These are phyloP conservation scores for Gamsiella multidivaricata DNA, from an alignment of 192 early-diverging fungal species.

Conservation along the genomic window DNA sequence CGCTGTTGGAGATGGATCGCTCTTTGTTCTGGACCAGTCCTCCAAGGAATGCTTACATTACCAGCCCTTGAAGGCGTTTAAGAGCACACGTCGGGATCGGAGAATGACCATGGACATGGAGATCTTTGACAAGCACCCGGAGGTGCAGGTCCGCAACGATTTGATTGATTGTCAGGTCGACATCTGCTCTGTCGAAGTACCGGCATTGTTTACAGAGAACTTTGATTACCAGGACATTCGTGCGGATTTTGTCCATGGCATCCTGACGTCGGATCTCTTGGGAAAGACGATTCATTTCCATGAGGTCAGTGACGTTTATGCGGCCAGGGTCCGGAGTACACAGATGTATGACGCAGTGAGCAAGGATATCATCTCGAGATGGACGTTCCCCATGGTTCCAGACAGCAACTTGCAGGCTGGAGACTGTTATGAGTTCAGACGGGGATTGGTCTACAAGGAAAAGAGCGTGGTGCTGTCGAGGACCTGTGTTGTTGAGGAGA, in stretches of 20 bases:
- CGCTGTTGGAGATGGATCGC: conserved; percentile 75
- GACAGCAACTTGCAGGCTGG: conserved; percentile 84
- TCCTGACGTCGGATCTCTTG: conserved; percentile 88
- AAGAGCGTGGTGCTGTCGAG: conserved; percentile 77
- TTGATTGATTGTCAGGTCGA: conserved; percentile 93
- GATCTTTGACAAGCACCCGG: conserved; percentile 69
- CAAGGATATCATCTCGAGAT: conserved; percentile 88
- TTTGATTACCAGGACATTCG: conserved; percentile 97
- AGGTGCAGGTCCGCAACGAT: conserved; percentile 89
- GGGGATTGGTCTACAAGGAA: conserved; percentile 90
- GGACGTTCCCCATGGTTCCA: conserved; percentile 95
- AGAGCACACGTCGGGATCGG: conserved; percentile 57
- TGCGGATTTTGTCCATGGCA: conserved; percentile 90
- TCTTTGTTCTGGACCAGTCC: conserved; percentile 86
- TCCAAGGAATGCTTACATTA: conserved; percentile 86
- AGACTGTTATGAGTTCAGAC: conserved; percentile 75
- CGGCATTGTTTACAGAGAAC: conserved; percentile 94
- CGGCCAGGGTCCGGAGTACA: conserved; percentile 72
- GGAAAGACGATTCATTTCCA: conserved; percentile 89
- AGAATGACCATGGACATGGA: conserved; percentile 70
- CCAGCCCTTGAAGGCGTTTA: conserved; percentile 71
- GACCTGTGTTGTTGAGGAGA: conserved; percentile 74
- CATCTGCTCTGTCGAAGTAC: conserved; percentile 93
- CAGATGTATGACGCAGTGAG: conserved; percentile 82
- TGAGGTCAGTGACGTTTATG: conserved; percentile 74